Evolutionary conservation across 768 basidiomycete species (phyloP).

Genomic region (Leccinum obscurum): DNA sequence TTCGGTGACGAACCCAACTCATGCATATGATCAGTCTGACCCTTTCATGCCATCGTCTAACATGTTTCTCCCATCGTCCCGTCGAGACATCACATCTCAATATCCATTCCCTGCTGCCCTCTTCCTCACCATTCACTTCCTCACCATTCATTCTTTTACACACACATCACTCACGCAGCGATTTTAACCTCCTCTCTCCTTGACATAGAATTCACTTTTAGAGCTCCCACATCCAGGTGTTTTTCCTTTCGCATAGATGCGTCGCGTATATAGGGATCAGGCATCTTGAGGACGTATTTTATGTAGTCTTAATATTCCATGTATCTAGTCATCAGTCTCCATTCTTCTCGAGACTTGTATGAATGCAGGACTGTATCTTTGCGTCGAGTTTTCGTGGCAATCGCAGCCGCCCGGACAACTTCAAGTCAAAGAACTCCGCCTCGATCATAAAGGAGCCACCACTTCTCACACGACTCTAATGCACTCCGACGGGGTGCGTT

Average conservation of each 20-base stretch:
- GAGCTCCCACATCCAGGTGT: constrained; percentile 16
- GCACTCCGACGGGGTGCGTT: constrained; percentile 12
- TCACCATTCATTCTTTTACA: constrained; percentile 8
- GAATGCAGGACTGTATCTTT: constrained; percentile 22
- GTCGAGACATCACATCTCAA: constrained; percentile 24
- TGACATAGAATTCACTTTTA: constrained; percentile 27
- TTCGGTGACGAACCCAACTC: constrained; percentile 17
- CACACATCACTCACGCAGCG: constrained; percentile 12
- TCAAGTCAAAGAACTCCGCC: not conserved
- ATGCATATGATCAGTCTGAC: constrained; percentile 7
- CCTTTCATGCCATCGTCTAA: constrained; percentile 1
- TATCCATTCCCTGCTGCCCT: constrained; percentile 4
- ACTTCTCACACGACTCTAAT: constrained; percentile 10
- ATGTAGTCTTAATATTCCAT: constrained; percentile 34
- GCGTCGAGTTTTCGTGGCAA: not conserved
- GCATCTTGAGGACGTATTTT: constrained; percentile 38
- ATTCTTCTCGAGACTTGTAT: constrained; percentile 17
- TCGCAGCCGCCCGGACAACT: not conserved
- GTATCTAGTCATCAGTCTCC: constrained; percentile 26
- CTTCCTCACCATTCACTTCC: constrained; percentile 8
- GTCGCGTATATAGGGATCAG: constrained; percentile 34
- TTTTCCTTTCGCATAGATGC: constrained; percentile 28
- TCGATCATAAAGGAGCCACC: constrained; percentile 8
- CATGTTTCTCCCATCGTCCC: constrained; percentile 9
- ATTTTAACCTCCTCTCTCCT: constrained; percentile 6